Percentiles rank a stretch among this genome's conserved stretches.
Conservation (phyloP, 768 basidiomycete species). For the Collybiopsis luxurians region DNA sequence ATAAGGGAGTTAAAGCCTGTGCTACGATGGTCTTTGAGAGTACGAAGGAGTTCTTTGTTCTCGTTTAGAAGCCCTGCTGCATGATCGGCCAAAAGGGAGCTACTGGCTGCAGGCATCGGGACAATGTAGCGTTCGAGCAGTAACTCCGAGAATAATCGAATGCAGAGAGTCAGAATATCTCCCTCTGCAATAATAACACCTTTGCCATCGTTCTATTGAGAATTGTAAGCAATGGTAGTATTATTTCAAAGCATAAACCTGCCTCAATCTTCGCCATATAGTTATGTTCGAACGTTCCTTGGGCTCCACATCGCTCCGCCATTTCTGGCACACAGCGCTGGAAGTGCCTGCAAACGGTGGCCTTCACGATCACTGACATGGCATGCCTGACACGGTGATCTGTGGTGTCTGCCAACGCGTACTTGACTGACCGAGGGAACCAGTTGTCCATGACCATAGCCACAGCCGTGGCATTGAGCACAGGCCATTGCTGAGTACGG, state of each 20-base stretch:
- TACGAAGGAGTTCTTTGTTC: conserved; percentile 35
- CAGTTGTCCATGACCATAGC: conserved; percentile 50
- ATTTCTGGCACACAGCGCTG: conserved; percentile 49
- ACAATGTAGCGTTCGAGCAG: conserved; percentile 52
- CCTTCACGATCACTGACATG: conserved; percentile 54
- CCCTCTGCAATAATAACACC: conserved; percentile 63
- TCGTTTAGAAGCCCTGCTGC: conserved; percentile 44
- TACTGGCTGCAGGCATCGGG: conserved; percentile 45
- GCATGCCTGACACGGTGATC: conserved; percentile 53
- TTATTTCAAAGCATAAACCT: conserved; percentile 4
- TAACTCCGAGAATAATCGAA: conserved; percentile 57
- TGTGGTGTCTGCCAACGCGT: conserved; percentile 33
- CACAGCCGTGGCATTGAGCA: conserved; percentile 50
- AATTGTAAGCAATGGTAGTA: background rate
- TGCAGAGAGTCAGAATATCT: conserved; percentile 48
- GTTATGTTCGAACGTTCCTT: conserved; percentile 64
- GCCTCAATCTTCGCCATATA: conserved; percentile 58
- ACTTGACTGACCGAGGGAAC: conserved; percentile 35
- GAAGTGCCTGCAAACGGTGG: conserved; percentile 52
- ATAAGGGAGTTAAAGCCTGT: conserved; percentile 49
- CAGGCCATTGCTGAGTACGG: conserved; percentile 63
- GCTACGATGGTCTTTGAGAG: conserved; percentile 46
- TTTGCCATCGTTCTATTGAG: conserved; percentile 41
- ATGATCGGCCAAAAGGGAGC: conserved; percentile 55
- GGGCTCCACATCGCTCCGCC: conserved; percentile 65